Percentiles rank a stretch among this genome's conserved stretches.
phyloP scores from a whole-genome alignment of 2,329 filamentous ascomycete genomes.

The Talaromyces albobiverticillius region DNA sequence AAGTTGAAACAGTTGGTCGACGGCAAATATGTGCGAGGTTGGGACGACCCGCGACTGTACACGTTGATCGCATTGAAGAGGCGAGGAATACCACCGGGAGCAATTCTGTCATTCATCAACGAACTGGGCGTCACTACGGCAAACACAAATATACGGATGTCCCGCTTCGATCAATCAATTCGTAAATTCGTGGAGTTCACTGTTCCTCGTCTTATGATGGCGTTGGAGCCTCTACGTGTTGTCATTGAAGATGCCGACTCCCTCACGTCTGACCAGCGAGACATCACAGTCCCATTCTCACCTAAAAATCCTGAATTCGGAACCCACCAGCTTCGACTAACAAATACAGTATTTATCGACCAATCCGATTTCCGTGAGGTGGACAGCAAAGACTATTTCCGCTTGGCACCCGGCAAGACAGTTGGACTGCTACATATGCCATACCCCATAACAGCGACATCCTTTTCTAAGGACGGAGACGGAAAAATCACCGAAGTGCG shows the following conservation, averaged over 20 bases:
- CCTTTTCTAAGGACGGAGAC: slow-evolving; percentile 65
- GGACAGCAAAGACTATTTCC: slow-evolving; percentile 73
- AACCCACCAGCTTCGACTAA: slow-evolving; percentile 62
- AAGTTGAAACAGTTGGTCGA: slow-evolving; percentile 77
- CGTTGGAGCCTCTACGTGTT: slow-evolving; percentile 80
- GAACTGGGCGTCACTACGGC: slow-evolving; percentile 88
- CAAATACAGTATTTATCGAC: slow-evolving; percentile 81
- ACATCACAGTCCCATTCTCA: slow-evolving; percentile 70
- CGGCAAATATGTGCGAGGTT: slow-evolving; percentile 72
- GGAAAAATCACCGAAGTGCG: slow-evolving; percentile 65
- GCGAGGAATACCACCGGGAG: slow-evolving; percentile 81
- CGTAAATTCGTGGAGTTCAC: slow-evolving; percentile 83
- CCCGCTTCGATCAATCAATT: slow-evolving; percentile 78
- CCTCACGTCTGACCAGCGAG: slow-evolving; percentile 62
- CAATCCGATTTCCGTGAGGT: slow-evolving; percentile 72
- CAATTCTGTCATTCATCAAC: slow-evolving; percentile 84
- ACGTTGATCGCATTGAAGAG: slow-evolving; percentile 81
- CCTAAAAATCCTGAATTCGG: slow-evolving; percentile 62
- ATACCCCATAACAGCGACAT: slow-evolving; percentile 65
- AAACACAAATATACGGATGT: slow-evolving; percentile 73
- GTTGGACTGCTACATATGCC: slow-evolving; percentile 72
- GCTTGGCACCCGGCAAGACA: slow-evolving; percentile 70
- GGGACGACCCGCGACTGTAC: slow-evolving; percentile 89
- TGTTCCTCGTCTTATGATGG: slow-evolving; percentile 83
- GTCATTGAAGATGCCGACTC: slow-evolving; percentile 68